Evolutionary conservation across 163 green algal genomes (phyloP), one percentile per base, ranked within the genome.

Genomic region (Chlamydomonas reinhardtii): DNA sequence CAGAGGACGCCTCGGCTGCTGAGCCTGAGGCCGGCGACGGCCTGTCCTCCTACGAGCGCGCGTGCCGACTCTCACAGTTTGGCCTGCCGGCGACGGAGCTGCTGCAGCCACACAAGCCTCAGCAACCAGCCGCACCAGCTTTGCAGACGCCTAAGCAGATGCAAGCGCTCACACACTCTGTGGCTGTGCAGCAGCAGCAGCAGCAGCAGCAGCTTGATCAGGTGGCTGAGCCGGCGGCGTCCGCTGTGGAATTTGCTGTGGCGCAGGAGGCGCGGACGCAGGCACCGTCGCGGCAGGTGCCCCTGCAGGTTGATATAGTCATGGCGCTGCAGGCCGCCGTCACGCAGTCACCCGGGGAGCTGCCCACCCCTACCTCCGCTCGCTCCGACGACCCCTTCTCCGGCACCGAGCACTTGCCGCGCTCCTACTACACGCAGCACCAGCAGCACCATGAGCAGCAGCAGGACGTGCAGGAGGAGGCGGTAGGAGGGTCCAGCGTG

Each of bases 21-120:
- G 12, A 19, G 6, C 19, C 14, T 17, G 48, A 56, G 48, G 61
- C 24, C 61, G 61, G 24, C 64, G 64, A 34, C 29, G 8, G 27
- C 29, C 27, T 48, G 4, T 86, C 81, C 22, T 87, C 81, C 2
- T 87, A 87, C n/a, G 56, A 87, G 71, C 71, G 56, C 11, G 81
- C 81, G 24, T 87, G 81, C 35, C 35, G 68, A 12, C 59, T 74
- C 2, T 37, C 81, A 2, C 19, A 87, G 71, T 74, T 87, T n/a
- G 81, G 81, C 0, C 71, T 75, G 70, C 81, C 81, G 15, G 59
- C 32, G 4, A 31, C 39, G n/a, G 64, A 12, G 4, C 64, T 84
- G n/a, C 20, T 84, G 76, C n/a, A 24, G 35, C 22, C 4, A 24
- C 70, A 62, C 25, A 29, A 72, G 34, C 29, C 74, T 12, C 25